These are phyloP conservation scores for Jaltomata sinuosa DNA, from an alignment of 257 asterid species.

Conservation along the genomic window DNA sequence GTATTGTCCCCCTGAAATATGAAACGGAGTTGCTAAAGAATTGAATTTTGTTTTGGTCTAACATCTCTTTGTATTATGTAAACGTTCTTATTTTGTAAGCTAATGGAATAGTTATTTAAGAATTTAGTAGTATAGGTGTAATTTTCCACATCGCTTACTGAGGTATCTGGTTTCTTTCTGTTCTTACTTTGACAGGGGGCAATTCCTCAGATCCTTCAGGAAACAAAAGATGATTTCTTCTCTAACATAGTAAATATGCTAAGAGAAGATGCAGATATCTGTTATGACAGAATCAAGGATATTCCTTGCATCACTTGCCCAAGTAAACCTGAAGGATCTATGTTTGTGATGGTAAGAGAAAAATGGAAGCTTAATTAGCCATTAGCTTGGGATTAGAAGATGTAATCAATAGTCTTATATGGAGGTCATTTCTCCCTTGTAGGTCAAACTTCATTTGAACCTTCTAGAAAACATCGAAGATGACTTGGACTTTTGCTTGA, in stretches of 20 bases:
- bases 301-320: constrained; percentile 70
- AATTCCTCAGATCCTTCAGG: constrained; percentile 40
- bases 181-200: constrained; percentile 47
- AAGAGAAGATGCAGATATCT: constrained; percentile 37
- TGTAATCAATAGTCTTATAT: neutral
- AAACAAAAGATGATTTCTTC: constrained; percentile 53
- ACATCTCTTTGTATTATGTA: neutral
- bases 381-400: neutral
- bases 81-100: constrained; percentile 29
- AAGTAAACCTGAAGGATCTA: constrained; percentile 80
- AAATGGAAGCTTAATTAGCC: neutral
- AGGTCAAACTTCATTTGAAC: constrained; percentile 53
- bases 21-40: neutral
- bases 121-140: constrained; percentile 6
- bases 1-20: neutral
- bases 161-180: neutral
- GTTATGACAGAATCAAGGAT: constrained; percentile 39
- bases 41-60: neutral
- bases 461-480: constrained; percentile 49
- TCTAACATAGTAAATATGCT: constrained; percentile 31
- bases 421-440: constrained; percentile 2
- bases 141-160: neutral
- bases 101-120: constrained; percentile 7
- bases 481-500: constrained; percentile 52
- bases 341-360: constrained; percentile 66